Evolutionary conservation across 2,329 filamentous ascomycete genomes (phyloP).

Genomic region (Exophiala spinifera): DNA sequence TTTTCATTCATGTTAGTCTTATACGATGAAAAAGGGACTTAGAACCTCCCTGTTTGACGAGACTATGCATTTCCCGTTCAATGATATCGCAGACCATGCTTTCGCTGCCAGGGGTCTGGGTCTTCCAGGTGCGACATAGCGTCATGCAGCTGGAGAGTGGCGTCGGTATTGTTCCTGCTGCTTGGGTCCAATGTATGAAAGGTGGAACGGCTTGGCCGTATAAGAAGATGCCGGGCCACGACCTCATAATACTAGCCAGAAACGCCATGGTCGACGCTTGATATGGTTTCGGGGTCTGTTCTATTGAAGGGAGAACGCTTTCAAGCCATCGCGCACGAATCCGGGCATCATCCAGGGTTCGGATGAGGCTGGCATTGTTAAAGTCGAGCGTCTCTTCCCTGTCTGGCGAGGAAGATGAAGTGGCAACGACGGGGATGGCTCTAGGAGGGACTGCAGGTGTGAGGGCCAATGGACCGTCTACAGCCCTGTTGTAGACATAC

Average conservation of each 20-base stretch:
- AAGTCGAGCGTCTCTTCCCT: constrained; percentile 4
- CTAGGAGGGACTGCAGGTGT: background rate
- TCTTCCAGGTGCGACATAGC: constrained; percentile 42
- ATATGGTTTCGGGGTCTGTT: constrained; percentile 45
- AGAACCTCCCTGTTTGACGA: constrained; percentile 31
- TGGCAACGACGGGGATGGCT: too few relatives aligned
- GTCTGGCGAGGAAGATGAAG: background rate
- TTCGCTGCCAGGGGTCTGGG: constrained; percentile 36
- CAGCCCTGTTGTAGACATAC: constrained; percentile 1
- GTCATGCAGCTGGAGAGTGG: constrained; percentile 44
- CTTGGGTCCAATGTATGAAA: constrained; percentile 46
- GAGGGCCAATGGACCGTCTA: background rate
- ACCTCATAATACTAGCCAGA: constrained; percentile 44
- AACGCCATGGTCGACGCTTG: constrained; percentile 39
- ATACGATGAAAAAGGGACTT: background rate
- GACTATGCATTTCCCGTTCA: constrained; percentile 43
- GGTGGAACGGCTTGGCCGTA: constrained; percentile 42
- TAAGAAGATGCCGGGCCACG: constrained; percentile 41
- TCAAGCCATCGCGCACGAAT: constrained; percentile 52
- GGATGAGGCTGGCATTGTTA: constrained; percentile 34
- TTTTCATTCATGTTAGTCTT: constrained; percentile 1
- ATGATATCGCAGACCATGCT: constrained; percentile 35
- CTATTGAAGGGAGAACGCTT: constrained; percentile 45
- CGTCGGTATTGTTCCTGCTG: constrained; percentile 24
- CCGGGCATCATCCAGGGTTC: constrained; percentile 47